These are phyloP conservation scores for Geranium brycei DNA, from an alignment of 345 rosid genomes.

Conservation along the genomic window DNA sequence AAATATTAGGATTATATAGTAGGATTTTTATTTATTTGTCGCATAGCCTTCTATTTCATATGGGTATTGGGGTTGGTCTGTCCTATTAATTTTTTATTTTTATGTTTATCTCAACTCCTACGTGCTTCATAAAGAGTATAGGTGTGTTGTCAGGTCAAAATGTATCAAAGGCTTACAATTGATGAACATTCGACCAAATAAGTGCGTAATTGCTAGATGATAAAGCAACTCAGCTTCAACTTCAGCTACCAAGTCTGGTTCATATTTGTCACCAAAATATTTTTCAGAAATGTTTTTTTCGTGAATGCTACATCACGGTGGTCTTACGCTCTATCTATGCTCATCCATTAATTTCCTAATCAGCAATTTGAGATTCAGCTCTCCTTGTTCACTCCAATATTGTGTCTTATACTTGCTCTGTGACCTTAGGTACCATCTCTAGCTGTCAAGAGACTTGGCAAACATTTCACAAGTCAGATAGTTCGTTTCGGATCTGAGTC, in stretches of 20 bases:
- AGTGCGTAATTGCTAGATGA: not conserved
- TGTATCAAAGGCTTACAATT: not conserved
- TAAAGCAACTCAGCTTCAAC: too few relatives aligned
- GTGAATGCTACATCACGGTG: too few relatives aligned
- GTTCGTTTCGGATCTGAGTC: slow-evolving; percentile 37
- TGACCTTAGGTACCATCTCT: slow-evolving; percentile 22
- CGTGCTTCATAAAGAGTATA: too few relatives aligned
- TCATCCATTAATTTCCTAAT: not conserved
- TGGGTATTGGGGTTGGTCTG: too few relatives aligned
- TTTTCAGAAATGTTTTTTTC: too few relatives aligned
- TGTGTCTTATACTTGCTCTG: slow-evolving; percentile 8
- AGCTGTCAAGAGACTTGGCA: slow-evolving; percentile 24
- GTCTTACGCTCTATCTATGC: too few relatives aligned
- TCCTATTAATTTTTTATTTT: too few relatives aligned
- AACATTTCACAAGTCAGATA: slow-evolving; percentile 34
- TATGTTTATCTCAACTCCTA: not conserved
- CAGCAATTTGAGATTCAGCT: not conserved
- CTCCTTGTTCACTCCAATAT: not conserved
- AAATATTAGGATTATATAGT: too few relatives aligned
- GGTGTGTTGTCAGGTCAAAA: not conserved
- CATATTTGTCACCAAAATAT: too few relatives aligned
- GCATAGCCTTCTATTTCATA: too few relatives aligned
- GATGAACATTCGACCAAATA: not conserved
- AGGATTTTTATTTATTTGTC: too few relatives aligned
- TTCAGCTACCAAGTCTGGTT: too few relatives aligned